Evolutionary conservation across 2,329 filamentous ascomycete genomes (phyloP).

Genomic region (Fusarium haematococcum): DNA sequence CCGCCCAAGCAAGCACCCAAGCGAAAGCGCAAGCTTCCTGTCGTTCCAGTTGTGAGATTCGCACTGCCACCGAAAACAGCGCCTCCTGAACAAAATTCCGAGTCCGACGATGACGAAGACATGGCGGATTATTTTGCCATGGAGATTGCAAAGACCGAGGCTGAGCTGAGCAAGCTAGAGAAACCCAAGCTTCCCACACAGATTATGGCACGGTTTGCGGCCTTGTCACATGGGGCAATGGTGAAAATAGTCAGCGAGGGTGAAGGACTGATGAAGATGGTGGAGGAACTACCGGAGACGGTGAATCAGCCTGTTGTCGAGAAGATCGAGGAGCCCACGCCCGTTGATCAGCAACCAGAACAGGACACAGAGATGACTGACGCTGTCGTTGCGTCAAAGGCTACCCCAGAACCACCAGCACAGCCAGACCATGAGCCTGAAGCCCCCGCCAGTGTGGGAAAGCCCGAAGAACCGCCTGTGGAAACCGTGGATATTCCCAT

Average conservation of each 20-base stretch:
- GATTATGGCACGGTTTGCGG: slow-evolving; percentile 60
- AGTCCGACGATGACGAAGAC: slow-evolving; percentile 70
- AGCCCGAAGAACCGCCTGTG: slow-evolving; percentile 8
- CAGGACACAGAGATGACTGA: slow-evolving; percentile 39
- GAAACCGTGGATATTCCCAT: slow-evolving; percentile 15
- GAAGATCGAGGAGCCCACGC: slow-evolving; percentile 2
- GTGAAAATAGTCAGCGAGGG: slow-evolving; percentile 59
- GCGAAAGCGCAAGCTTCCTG: slow-evolving; percentile 44
- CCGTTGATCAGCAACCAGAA: slow-evolving; percentile 6
- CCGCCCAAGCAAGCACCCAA: slow-evolving; percentile 30
- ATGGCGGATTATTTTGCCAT: slow-evolving; percentile 68
- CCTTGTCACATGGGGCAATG: slow-evolving; percentile 62
- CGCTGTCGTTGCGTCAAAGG: slow-evolving; percentile 18
- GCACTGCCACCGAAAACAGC: slow-evolving; percentile 54
- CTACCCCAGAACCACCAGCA: background rate
- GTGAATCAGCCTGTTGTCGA: slow-evolving; percentile 13
- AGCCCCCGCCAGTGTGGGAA: slow-evolving; percentile 1
- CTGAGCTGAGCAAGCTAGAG: slow-evolving; percentile 61
- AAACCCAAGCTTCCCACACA: slow-evolving; percentile 53
- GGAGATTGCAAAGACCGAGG: slow-evolving; percentile 64
- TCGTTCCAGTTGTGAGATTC: slow-evolving; percentile 52
- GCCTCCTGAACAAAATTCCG: slow-evolving; percentile 50
- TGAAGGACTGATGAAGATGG: slow-evolving; percentile 57
- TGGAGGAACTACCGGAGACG: slow-evolving; percentile 55
- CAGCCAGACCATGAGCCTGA: slow-evolving; percentile 5